Conservation (phyloP, 768 basidiomycete species). For the Dendrothele bispora region DNA sequence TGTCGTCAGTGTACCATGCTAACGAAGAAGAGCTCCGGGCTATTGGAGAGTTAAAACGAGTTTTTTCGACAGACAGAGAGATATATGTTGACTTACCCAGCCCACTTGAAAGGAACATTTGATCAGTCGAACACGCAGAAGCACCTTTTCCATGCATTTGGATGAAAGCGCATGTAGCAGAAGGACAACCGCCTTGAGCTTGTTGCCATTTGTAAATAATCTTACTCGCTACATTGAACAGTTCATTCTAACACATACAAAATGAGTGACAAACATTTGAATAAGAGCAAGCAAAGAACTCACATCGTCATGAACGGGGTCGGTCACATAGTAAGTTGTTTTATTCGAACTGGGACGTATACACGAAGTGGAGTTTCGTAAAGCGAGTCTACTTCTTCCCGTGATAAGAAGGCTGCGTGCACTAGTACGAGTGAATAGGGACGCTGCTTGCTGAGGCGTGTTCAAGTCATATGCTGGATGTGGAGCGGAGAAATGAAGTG, state of each 20-base stretch:
- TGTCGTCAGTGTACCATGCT: conserved; percentile 38
- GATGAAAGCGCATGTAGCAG: conserved; percentile 41
- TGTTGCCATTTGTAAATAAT: conserved; percentile 42
- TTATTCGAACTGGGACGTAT: conserved; percentile 18
- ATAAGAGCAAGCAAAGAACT: conserved; percentile 25
- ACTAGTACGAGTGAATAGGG: not conserved
- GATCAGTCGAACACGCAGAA: conserved; percentile 36
- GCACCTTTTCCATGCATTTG: conserved; percentile 48
- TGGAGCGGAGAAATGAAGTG: conserved; percentile 8
- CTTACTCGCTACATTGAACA: conserved; percentile 41
- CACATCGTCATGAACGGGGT: conserved; percentile 43
- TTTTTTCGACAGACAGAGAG: not conserved
- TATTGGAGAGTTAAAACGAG: not conserved
- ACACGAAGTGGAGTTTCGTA: conserved; percentile 21
- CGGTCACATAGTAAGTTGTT: conserved; percentile 39
- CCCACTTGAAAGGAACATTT: conserved; percentile 46
- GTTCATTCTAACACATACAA: conserved; percentile 32
- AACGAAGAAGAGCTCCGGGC: conserved; percentile 23
- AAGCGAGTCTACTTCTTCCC: conserved; percentile 4
- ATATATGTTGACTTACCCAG: conserved; percentile 32
- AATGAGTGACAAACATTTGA: too few relatives aligned
- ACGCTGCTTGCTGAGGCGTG: conserved; percentile 9
- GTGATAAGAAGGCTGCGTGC: conserved; percentile 8
- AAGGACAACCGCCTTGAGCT: conserved; percentile 35
- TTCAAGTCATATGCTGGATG: conserved; percentile 8